Evolutionary conservation across 179 eudicot species (phyloP).

Genomic region (Silene vulgaris): DNA sequence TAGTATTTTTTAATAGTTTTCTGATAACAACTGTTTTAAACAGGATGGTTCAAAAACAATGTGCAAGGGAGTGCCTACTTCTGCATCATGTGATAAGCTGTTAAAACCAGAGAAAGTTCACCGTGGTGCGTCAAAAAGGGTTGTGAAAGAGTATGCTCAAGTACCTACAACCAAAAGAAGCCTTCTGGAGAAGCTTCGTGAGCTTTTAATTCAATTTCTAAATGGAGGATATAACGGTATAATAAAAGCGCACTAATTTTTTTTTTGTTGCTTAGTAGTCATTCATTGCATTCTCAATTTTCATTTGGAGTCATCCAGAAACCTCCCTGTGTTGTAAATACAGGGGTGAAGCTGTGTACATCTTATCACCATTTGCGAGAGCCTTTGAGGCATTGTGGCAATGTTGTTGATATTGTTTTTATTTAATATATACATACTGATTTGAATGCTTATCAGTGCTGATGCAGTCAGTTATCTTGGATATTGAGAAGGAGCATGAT

Average conservation of each 20-base stretch:
- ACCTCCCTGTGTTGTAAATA: background rate
- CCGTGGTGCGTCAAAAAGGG: constrained; percentile 66
- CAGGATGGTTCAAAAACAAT: constrained; percentile 87
- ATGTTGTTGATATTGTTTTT: background rate
- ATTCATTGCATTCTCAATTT: background rate
- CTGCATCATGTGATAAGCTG: constrained; percentile 50
- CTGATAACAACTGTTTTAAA: constrained; percentile 25
- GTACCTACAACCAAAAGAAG: constrained; percentile 57
- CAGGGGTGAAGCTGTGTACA: background rate
- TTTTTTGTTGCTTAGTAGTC: background rate
- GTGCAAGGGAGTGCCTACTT: constrained; percentile 64
- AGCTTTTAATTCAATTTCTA: constrained; percentile 69
- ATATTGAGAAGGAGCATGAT: constrained; percentile 80
- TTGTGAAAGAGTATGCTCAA: constrained; percentile 49
- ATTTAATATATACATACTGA: constrained; percentile 13
- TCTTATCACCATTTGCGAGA: background rate
- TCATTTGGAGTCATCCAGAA: background rate
- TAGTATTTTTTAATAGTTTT: background rate
- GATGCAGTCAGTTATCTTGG: constrained; percentile 75
- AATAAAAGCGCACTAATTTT: background rate
- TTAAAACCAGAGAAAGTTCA: constrained; percentile 54
- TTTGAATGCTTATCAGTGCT: constrained; percentile 44
- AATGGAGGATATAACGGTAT: constrained; percentile 92
- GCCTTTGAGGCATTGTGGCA: background rate
- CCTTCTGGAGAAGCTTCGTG: constrained; percentile 51